Base-by-base conservation (phyloP, 2,329 filamentous ascomycete genomes). In the Fusarium sp. region DNA sequence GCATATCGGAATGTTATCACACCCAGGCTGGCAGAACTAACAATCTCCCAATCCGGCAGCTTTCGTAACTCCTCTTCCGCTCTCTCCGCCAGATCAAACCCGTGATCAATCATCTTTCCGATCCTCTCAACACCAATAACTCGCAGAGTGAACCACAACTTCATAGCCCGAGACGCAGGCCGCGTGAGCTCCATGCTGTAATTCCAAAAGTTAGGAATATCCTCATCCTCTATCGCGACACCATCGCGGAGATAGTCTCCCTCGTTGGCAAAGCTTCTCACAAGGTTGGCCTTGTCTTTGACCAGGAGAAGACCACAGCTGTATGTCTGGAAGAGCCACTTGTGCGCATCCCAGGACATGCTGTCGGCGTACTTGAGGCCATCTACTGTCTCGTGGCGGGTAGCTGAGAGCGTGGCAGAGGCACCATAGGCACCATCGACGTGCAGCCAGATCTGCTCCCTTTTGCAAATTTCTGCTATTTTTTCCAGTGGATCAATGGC, bases 321-420 rank as follows among this genome's bases (percentile, higher is more conserved):
- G 45, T 74, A 74, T 1, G 68, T 72, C 26, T 75, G 73, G 15
- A 75, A 75, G 0, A 74, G 66, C 71, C 72, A 74, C n/a, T 74
- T 74, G 47, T 75, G 72, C 2, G 72, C 71, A 5, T 74, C 72
- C 72, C 72, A 74, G 2, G 72, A 72, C 40, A 74, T 41, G 24
- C 73, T 75, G 32, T 75, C 67, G 4, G 67, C 71, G 24, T 62
- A 51, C 6, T 53, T 53, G 20, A 75, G 59, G 1, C 47, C 70
- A 4, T 33, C 33, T 1, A 65, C 65, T 3, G 45, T 51, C 32
- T 56, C 33, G 17, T 57, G 54, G 2, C 69, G 49, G 1, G 66
- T 55, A 3, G 57, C 45, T 2, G 71, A 75, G 6, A 75, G 46
- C 1, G 57, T 44, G 5, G 62, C 64, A 3, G 73, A 75, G 3